These are phyloP conservation scores for Lepidium sativum DNA, from an alignment of 345 rosid genomes.

Conservation along the genomic window DNA sequence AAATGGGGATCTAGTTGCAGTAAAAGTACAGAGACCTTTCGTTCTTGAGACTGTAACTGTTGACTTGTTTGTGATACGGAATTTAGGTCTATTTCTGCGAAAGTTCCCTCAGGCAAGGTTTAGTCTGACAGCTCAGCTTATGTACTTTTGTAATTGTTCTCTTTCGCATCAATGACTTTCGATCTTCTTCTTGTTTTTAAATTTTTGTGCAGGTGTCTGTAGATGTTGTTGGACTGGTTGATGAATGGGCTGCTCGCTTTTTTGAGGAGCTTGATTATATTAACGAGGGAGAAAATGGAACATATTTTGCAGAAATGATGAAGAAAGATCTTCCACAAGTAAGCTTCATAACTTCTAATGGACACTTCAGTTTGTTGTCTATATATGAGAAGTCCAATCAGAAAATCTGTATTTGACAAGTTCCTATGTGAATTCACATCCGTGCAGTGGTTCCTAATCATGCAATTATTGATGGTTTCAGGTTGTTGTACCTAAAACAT, in stretches of 20 bases:
- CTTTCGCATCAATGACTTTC: not conserved
- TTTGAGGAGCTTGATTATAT: conserved; percentile 97
- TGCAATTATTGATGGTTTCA: conserved; percentile 22
- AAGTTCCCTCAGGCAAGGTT: conserved; percentile 84
- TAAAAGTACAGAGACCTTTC: conserved; percentile 92
- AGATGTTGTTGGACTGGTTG: conserved; percentile 94
- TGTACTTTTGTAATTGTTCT: not conserved
- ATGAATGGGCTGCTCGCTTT: conserved; percentile 99
- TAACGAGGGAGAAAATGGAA: conserved; percentile 92
- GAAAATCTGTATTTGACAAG: not conserved
- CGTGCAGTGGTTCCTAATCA: not conserved
- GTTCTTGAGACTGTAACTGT: conserved; percentile 96
- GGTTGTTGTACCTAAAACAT: conserved; percentile 89
- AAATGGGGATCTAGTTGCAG: conserved; percentile 90
- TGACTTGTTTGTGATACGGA: conserved; percentile 76
- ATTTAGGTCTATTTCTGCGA: conserved; percentile 72
- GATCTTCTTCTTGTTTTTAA: not conserved
- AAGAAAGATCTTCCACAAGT: conserved; percentile 97
- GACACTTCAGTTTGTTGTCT: not conserved
- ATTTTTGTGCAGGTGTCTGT: conserved; percentile 46
- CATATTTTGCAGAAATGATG: conserved; percentile 89
- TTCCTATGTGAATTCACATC: not conserved
- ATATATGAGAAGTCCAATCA: not conserved
- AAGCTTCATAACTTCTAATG: conserved; percentile 19
- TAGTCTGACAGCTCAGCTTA: conserved; percentile 14